phyloP scores from a whole-genome alignment of 306 rosid species.

The Castanospermum australe region DNA sequence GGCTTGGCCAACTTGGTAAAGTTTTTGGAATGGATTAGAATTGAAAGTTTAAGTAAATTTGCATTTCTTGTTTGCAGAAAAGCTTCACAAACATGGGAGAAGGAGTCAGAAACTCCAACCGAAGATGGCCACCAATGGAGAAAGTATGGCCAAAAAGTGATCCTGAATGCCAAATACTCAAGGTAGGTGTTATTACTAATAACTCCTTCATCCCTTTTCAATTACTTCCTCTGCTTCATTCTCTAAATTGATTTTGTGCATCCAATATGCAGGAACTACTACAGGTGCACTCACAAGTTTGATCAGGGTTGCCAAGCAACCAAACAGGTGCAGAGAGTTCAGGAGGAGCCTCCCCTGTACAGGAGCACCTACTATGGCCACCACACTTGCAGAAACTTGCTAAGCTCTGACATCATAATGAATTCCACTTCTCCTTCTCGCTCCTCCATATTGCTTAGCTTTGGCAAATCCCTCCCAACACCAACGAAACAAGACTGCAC shows the following conservation, averaged over 20 bases:
- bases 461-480: constrained; percentile 33
- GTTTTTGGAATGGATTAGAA: background rate
- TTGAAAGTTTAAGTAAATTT: background rate
- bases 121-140: constrained; percentile 76
- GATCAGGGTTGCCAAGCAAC: constrained; percentile 65
- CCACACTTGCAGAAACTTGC: constrained; percentile 53
- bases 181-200: constrained; percentile 34
- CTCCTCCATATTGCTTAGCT: constrained; percentile 38
- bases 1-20: background rate
- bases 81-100: constrained; percentile 31
- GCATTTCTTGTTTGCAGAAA: constrained; percentile 35
- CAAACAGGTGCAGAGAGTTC: constrained; percentile 61
- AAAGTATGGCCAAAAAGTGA: constrained; percentile 69
- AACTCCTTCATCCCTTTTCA: background rate
- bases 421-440: constrained; percentile 7
- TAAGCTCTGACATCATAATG: constrained; percentile 36
- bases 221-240: background rate
- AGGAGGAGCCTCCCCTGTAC: constrained; percentile 46
- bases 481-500: constrained; percentile 21
- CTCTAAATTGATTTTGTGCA: background rate
- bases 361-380: constrained; percentile 47
- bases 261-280: constrained; percentile 50
- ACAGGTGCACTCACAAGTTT: constrained; percentile 63
- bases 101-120: constrained; percentile 13
- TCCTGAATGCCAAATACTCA: constrained; percentile 31